phyloP scores from a whole-genome alignment of 495 filamentous ascomycete genomes.

The Aspergillus cavernicola region DNA sequence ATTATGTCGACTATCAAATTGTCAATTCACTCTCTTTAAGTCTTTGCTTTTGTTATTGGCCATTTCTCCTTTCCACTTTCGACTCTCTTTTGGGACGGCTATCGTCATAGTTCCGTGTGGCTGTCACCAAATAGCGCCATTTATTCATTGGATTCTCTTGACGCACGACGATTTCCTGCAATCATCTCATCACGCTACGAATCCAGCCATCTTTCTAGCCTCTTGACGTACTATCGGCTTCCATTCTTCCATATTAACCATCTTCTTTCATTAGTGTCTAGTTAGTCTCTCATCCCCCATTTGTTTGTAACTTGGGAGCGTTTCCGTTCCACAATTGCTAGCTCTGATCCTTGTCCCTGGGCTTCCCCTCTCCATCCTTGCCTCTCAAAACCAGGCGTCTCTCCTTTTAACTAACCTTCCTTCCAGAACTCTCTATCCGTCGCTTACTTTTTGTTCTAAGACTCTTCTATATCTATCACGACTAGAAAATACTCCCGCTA shows the following conservation, averaged over 20 bases:
- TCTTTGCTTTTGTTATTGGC: not conserved
- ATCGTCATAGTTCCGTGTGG: conserved; percentile 9
- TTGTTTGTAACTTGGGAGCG: no score
- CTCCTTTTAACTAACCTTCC: conserved; percentile 1
- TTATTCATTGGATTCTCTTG: not conserved
- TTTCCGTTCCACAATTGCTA: conserved; percentile 12
- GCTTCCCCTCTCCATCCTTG: conserved; percentile 4
- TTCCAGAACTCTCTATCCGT: not conserved
- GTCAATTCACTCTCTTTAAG: conserved; percentile 1
- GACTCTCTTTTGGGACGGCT: conserved; percentile 8
- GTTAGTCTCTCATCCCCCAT: not conserved
- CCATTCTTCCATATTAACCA: not conserved
- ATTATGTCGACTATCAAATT: not conserved
- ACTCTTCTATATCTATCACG: not conserved
- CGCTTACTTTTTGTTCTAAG: not conserved
- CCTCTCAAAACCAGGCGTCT: not conserved
- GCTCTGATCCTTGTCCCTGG: conserved; percentile 8
- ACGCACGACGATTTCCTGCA: not conserved
- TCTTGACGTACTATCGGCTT: conserved; percentile 5
- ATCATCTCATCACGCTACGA: not conserved
- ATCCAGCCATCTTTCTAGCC: not conserved
- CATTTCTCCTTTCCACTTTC: not conserved
- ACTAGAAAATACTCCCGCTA: not conserved
- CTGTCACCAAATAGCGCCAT: conserved; percentile 5
- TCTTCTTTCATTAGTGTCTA: conserved; percentile 1